phyloP scores from a whole-genome alignment of 805 yeast species.

The Saccharomycopsis sp. region DNA sequence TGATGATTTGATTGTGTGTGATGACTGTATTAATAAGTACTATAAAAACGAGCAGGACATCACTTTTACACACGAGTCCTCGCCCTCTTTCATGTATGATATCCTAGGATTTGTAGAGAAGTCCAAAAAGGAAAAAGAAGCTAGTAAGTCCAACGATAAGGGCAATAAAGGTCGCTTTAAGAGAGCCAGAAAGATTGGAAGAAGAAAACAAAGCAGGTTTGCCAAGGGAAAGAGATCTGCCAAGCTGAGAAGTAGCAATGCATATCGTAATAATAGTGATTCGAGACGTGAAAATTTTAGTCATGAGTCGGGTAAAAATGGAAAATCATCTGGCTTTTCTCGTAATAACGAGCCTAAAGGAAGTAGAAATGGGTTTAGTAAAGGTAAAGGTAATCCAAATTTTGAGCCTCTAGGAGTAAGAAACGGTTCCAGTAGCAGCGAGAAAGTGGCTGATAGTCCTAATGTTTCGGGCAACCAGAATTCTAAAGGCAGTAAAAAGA shows the following conservation, averaged over 20 bases:
- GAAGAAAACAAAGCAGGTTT: conserved; percentile 24
- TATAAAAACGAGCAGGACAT: conserved; percentile 18
- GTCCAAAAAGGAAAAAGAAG: conserved; percentile 19
- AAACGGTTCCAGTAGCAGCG: neutral
- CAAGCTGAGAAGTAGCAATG: conserved; percentile 18
- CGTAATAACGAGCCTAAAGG: neutral
- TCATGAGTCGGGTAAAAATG: neutral
- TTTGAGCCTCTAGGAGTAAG: neutral
- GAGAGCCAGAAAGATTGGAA: conserved; percentile 33
- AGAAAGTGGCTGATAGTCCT: neutral
- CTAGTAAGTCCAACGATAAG: neutral
- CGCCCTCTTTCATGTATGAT: conserved; percentile 40
- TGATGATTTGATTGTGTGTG: conserved; percentile 34
- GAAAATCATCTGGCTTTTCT: no score
- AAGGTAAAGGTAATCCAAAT: neutral
- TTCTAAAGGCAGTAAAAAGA: no score
- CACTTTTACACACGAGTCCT: conserved; percentile 38
- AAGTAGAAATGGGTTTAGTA: neutral
- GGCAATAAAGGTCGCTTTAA: conserved; percentile 4
- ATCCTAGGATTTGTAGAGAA: conserved; percentile 43
- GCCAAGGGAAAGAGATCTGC: conserved; percentile 15
- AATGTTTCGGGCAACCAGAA: no score
- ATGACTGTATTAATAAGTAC: conserved; percentile 33
- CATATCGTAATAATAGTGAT: neutral
- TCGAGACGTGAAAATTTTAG: neutral